phyloP scores from a whole-genome alignment of 2,329 filamentous ascomycete genomes.

The Claviceps monticola region DNA sequence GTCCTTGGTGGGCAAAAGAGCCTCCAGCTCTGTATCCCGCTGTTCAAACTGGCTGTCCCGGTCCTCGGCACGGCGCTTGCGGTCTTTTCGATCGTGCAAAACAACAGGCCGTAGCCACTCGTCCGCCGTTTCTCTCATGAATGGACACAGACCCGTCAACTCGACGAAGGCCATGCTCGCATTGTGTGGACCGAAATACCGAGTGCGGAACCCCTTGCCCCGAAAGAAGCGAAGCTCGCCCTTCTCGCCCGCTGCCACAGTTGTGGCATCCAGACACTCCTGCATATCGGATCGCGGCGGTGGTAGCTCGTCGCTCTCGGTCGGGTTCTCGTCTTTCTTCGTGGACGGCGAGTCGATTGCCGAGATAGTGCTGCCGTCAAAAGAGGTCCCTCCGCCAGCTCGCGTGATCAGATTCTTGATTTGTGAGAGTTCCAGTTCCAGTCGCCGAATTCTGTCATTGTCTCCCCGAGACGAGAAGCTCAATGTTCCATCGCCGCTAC shows the following conservation, averaged over 20 bases:
- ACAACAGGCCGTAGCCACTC: slow-evolving; percentile 47
- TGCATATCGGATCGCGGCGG: slow-evolving; percentile 22
- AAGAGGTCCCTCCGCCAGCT: slow-evolving; percentile 22
- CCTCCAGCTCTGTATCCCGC: slow-evolving; percentile 35
- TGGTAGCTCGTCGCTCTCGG: slow-evolving; percentile 19
- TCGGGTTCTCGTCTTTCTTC: slow-evolving; percentile 26
- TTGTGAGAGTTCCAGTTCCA: slow-evolving; percentile 45
- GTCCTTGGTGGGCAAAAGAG: slow-evolving; percentile 30
- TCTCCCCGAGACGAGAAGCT: slow-evolving; percentile 28
- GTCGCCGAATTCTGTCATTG: slow-evolving; percentile 42
- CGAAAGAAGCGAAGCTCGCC: slow-evolving; percentile 44
- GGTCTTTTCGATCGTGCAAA: slow-evolving; percentile 41
- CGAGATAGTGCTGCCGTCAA: slow-evolving; percentile 38
- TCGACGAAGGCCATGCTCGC: slow-evolving; percentile 47
- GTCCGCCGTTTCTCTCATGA: slow-evolving; percentile 49
- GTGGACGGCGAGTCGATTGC: slow-evolving; percentile 30
- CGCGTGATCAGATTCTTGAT: slow-evolving; percentile 38
- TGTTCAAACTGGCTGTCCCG: slow-evolving; percentile 34
- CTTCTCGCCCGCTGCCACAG: slow-evolving; percentile 28
- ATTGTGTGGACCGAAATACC: slow-evolving; percentile 47
- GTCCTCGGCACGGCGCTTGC: slow-evolving; percentile 37
- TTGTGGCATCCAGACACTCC: slow-evolving; percentile 26
- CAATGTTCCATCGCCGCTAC: slow-evolving; percentile 14
- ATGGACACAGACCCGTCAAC: slow-evolving; percentile 41
- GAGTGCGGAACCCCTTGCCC: slow-evolving; percentile 44